A percentile compares a stretch with the other conserved stretches of the same genome.
phyloP scores from a whole-genome alignment of 2,329 filamentous ascomycete genomes.

The Hortaea werneckii region DNA sequence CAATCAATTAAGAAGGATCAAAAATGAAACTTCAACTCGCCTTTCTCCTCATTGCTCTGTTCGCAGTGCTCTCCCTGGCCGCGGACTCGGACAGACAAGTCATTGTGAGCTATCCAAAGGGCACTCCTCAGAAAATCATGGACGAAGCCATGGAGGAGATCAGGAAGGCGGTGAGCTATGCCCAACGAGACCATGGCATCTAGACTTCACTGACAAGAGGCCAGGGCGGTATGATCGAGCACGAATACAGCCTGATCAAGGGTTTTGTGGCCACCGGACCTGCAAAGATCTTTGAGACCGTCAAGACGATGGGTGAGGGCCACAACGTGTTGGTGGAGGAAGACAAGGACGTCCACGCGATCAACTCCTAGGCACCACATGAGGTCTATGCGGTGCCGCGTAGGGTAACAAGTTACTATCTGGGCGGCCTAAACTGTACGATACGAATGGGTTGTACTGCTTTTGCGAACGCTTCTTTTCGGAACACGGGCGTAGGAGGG shows the following conservation, averaged over 20 bases:
- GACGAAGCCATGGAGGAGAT: conserved; percentile 63
- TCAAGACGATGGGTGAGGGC: conserved; percentile 52
- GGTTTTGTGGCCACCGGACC: conserved; percentile 49
- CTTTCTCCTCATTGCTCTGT: conserved; percentile 12
- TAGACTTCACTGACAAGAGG: not conserved
- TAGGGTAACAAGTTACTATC: too few species aligned
- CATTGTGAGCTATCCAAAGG: conserved; percentile 66
- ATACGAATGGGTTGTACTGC: too few species aligned
- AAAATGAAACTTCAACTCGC: conserved; percentile 22
- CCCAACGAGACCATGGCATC: too few species aligned
- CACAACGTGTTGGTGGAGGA: conserved; percentile 64
- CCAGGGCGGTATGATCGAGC: conserved; percentile 60
- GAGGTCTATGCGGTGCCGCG: too few species aligned
- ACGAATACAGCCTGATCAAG: conserved; percentile 24
- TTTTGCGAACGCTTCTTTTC: too few species aligned
- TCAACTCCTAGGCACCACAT: not conserved
- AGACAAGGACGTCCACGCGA: conserved; percentile 51
- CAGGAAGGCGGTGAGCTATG: conserved; percentile 41
- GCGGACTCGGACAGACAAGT: conserved; percentile 52
- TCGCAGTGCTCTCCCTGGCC: conserved; percentile 10
- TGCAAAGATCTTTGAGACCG: conserved; percentile 54
- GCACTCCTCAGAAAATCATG: conserved; percentile 58
- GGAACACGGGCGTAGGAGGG: too few species aligned
- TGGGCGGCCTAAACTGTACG: too few species aligned
- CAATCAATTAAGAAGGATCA: not conserved